phyloP scores from a whole-genome alignment of 2,329 filamentous ascomycete species.

The Aureobasidium uvarum region DNA sequence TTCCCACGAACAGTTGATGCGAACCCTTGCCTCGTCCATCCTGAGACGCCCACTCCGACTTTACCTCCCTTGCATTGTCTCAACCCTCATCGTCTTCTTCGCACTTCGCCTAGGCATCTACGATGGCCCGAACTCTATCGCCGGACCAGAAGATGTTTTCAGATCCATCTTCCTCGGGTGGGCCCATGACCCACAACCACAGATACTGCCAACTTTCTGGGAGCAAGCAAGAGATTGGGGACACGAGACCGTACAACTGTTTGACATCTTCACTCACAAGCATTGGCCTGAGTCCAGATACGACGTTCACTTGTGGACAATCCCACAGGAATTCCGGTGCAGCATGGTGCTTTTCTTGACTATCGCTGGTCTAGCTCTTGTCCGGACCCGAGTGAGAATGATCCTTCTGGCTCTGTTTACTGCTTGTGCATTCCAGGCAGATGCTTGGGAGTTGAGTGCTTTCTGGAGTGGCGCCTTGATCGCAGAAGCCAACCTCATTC shows the following conservation, averaged over 20 bases:
- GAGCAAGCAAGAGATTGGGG: slow-evolving; percentile 35
- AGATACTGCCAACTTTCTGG: slow-evolving; percentile 25
- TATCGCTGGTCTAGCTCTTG: slow-evolving; percentile 44
- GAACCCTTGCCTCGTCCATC: slow-evolving; percentile 29
- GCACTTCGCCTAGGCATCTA: slow-evolving; percentile 25
- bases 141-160: slow-evolving; percentile 26
- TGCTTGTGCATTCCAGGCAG: slow-evolving; percentile 50
- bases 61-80: slow-evolving; percentile 30
- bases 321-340: slow-evolving; percentile 60
- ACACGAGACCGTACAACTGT: slow-evolving; percentile 41
- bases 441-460: slow-evolving; percentile 56
- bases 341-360: slow-evolving; percentile 59
- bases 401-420: slow-evolving; percentile 45
- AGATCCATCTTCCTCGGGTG: slow-evolving; percentile 28
- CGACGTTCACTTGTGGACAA: slow-evolving; percentile 62
- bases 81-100: slow-evolving; percentile 30
- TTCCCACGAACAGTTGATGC: slow-evolving; percentile 30
- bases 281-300: slow-evolving; percentile 42
- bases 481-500: slow-evolving; percentile 55
- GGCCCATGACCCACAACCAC: slow-evolving; percentile 30
- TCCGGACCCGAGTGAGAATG: slow-evolving; percentile 38
- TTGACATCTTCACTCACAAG: slow-evolving; percentile 31
- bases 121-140: slow-evolving; percentile 29
- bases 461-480: slow-evolving; percentile 57
- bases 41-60: slow-evolving; percentile 32